phyloP scores from a whole-genome alignment of 495 filamentous ascomycete genomes.

The Hypoxylon fragiforme region DNA sequence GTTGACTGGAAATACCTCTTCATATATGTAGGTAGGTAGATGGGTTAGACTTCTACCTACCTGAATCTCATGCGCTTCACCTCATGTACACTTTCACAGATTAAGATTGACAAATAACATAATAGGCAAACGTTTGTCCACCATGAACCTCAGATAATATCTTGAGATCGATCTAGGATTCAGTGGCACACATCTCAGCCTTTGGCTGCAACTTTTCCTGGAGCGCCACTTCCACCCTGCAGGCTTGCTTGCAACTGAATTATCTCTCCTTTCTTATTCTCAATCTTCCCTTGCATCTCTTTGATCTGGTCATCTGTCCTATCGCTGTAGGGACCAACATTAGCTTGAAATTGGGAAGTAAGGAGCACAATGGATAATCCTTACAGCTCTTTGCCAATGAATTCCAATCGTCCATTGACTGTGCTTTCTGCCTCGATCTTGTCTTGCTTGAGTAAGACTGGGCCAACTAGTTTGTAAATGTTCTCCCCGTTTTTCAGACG shows the following conservation, averaged over 20 bases:
- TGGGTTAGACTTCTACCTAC: too few relatives aligned
- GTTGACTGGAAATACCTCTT: too few relatives aligned
- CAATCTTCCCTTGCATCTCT: slow-evolving; percentile 76
- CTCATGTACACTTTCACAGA: too few relatives aligned
- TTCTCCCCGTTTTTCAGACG: slow-evolving; percentile 75
- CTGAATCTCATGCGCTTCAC: too few relatives aligned
- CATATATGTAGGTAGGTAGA: too few relatives aligned
- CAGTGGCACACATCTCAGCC: too few relatives aligned
- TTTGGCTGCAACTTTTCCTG: slow-evolving; percentile 34
- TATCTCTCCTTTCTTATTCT: slow-evolving; percentile 68
- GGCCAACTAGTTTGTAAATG: slow-evolving; percentile 94
- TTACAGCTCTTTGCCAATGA: slow-evolving; percentile 93
- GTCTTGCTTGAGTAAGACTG: slow-evolving; percentile 93
- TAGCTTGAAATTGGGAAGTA: background rate
- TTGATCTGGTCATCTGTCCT: slow-evolving; percentile 81
- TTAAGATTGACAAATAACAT: too few relatives aligned
- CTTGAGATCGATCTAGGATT: too few relatives aligned
- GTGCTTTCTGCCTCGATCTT: slow-evolving; percentile 83
- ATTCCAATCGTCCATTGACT: slow-evolving; percentile 86
- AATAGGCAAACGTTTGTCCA: too few relatives aligned
- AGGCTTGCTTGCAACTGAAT: slow-evolving; percentile 50
- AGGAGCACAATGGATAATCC: slow-evolving; percentile 19
- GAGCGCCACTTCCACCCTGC: slow-evolving; percentile 38
- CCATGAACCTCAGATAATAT: too few relatives aligned
- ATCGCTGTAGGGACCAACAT: slow-evolving; percentile 57